These are phyloP conservation scores for Trichoderma koningii DNA, from an alignment of 2,329 filamentous ascomycete species.

Conservation along the genomic window DNA sequence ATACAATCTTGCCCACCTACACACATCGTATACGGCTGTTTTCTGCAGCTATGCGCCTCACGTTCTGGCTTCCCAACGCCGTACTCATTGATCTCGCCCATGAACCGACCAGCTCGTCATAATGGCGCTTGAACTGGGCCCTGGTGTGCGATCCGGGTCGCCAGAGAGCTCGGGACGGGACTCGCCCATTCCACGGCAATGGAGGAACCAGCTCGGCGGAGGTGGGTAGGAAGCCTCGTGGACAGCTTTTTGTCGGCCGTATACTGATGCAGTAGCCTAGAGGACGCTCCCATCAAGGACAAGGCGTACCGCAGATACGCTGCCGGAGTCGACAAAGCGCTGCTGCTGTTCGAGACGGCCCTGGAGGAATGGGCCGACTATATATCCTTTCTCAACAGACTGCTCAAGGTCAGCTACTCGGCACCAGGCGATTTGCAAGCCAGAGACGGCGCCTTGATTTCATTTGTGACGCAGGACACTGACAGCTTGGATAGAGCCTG, in stretches of 20 bases:
- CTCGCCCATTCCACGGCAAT: conserved; percentile 73
- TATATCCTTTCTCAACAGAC: conserved; percentile 89
- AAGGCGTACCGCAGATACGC: conserved; percentile 86
- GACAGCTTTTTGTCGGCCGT: neutral
- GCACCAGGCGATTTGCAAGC: neutral
- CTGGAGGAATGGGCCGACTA: conserved; percentile 99
- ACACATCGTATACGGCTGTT: neutral
- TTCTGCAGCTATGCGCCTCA: conserved; percentile 25
- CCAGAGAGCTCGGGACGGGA: conserved; percentile 83
- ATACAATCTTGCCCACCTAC: too few relatives aligned
- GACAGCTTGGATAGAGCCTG: conserved; percentile 62
- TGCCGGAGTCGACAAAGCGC: conserved; percentile 79
- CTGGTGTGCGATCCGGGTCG: conserved; percentile 63
- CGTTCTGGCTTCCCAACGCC: conserved; percentile 4
- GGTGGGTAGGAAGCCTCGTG: conserved; percentile 54
- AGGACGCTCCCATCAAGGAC: conserved; percentile 61
- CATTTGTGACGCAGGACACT: neutral
- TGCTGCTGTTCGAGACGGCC: conserved; percentile 87
- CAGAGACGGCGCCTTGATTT: too few relatives aligned
- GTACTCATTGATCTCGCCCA: conserved; percentile 19
- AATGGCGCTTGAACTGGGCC: conserved; percentile 66
- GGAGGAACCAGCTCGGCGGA: conserved; percentile 74
- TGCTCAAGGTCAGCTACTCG: conserved; percentile 70
- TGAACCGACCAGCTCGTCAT: conserved; percentile 35
- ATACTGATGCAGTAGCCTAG: conserved; percentile 37